Evolutionary conservation across 108 stramenopile species (phyloP).

Genomic region (Pseudonitzschia multiseries): DNA sequence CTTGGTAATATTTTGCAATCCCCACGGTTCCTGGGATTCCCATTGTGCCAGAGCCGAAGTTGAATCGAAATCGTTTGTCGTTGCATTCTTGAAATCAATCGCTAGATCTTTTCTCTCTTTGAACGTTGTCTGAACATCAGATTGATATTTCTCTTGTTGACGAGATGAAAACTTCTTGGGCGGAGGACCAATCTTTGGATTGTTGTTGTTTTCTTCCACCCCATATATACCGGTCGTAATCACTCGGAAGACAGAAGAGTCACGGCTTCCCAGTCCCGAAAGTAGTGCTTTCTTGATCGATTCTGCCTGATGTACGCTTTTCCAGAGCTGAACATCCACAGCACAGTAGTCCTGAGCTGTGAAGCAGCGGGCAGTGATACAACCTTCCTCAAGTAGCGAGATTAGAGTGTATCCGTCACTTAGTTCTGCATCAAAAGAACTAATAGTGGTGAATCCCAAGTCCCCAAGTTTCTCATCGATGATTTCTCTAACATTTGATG

Average conservation of each 20-base stretch:
- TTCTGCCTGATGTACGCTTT: slow-evolving; percentile 28
- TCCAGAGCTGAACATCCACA: slow-evolving; percentile 56
- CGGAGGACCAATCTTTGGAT: slow-evolving; percentile 11
- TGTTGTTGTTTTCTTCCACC: slow-evolving; percentile 13
- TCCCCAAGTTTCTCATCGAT: background rate
- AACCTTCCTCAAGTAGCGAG: slow-evolving; percentile 58
- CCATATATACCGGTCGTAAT: slow-evolving; percentile 10
- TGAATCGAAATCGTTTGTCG: background rate
- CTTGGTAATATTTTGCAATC: background rate
- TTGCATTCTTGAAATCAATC: slow-evolving; percentile 13
- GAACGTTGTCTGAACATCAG: background rate
- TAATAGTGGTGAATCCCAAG: background rate
- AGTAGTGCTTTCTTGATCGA: background rate
- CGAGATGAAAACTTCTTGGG: background rate
- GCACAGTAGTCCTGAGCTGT: slow-evolving; percentile 62
- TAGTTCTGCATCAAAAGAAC: background rate
- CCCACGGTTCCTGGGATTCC: background rate
- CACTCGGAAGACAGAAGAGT: slow-evolving; percentile 7
- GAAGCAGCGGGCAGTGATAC: slow-evolving; percentile 57
- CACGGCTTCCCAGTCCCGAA: background rate
- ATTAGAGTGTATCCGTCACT: slow-evolving; percentile 14
- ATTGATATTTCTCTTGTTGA: background rate
- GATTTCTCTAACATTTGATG: slow-evolving; percentile 6
- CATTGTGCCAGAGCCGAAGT: slow-evolving; percentile 10
- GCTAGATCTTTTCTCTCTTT: slow-evolving; percentile 1